A percentile compares a stretch with the other conserved stretches of the same genome.
phyloP scores from a whole-genome alignment of 352 stramenopile genomes.

The Pythium guiyangense region DNA sequence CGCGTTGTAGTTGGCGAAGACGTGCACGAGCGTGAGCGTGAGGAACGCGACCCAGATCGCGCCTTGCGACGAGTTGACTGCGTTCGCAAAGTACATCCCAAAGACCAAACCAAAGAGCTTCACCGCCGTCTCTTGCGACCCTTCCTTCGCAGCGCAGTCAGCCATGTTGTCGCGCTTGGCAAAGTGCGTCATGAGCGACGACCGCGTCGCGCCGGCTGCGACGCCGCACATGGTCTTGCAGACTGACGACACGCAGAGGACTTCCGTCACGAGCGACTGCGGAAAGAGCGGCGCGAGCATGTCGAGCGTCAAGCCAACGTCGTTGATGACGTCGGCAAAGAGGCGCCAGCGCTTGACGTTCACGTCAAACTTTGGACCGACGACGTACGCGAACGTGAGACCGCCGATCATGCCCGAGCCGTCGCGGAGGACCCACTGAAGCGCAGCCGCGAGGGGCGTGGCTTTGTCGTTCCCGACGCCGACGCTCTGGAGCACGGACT shows the following conservation, averaged over 20 bases:
- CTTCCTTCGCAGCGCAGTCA: constrained; percentile 95
- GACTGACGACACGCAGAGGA: constrained; percentile 83
- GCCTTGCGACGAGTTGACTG: constrained; percentile 51
- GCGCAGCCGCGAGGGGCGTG: constrained; percentile 62
- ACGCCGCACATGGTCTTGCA: constrained; percentile 96
- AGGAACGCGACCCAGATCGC: constrained; percentile 91
- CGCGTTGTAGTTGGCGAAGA: constrained; percentile 92
- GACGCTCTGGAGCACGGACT: constrained; percentile 90
- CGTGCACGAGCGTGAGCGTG: constrained; percentile 90
- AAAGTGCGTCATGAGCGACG: constrained; percentile 89
- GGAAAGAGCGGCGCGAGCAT: constrained; percentile 76
- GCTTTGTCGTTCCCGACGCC: constrained; percentile 89
- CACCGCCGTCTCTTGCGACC: constrained; percentile 94
- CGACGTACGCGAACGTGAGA: constrained; percentile 92
- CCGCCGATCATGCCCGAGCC: constrained; percentile 87
- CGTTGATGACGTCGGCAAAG: constrained; percentile 96
- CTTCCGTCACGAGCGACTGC: constrained; percentile 47
- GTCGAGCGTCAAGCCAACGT: constrained; percentile 91
- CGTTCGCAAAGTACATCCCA: constrained; percentile 82
- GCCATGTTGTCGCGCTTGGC: constrained; percentile 84
- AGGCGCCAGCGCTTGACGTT: constrained; percentile 96
- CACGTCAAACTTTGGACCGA: constrained; percentile 88
- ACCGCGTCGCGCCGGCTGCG: constrained; percentile 91
- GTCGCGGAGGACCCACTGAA: constrained; percentile 77
- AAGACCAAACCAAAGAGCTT: constrained; percentile 91